Evolutionary conservation across 1,284 basidiomycete genomes (phyloP).

Genomic region (Sphagnurus paluster): DNA sequence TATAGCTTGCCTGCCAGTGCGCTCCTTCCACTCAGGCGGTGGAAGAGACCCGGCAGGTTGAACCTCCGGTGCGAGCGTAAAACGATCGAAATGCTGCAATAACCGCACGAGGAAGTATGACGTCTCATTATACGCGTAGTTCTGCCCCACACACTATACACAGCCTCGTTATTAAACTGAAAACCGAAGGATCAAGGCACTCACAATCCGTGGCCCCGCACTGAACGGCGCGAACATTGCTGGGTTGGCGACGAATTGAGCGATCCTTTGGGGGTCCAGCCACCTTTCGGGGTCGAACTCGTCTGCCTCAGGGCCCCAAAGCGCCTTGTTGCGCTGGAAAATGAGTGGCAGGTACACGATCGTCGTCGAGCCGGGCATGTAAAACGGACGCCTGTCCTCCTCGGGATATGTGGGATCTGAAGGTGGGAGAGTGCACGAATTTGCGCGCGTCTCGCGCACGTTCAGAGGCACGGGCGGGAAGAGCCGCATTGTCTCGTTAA

Average conservation of each 20-base stretch:
- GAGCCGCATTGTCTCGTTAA: constrained; percentile 71
- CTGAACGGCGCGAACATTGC: constrained; percentile 72
- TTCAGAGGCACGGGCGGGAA: constrained; percentile 75
- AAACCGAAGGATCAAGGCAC: constrained; percentile 17
- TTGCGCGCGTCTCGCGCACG: constrained; percentile 53
- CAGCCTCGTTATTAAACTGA: background rate
- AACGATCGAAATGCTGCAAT: constrained; percentile 60
- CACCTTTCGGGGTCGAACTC: constrained; percentile 72
- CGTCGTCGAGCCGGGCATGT: constrained; percentile 58
- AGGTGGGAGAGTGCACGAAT: constrained; percentile 50
- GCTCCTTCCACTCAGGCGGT: constrained; percentile 54
- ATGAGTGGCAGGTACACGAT: constrained; percentile 60
- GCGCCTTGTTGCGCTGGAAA: constrained; percentile 55
- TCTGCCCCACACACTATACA: constrained; percentile 66
- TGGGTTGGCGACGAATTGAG: constrained; percentile 53
- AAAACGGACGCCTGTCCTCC: constrained; percentile 41
- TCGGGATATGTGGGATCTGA: constrained; percentile 45
- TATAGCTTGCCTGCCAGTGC: constrained; percentile 51
- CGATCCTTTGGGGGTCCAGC: constrained; percentile 52
- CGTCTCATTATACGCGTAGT: constrained; percentile 73
- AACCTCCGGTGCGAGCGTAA: constrained; percentile 57
- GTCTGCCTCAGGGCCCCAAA: constrained; percentile 72
- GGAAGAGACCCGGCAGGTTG: constrained; percentile 63
- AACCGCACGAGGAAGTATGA: constrained; percentile 68
- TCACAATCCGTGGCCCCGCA: constrained; percentile 57